Percentiles rank a stretch among this genome's conserved stretches.
These are phyloP conservation scores for Leccinellum albellum DNA, from an alignment of 768 basidiomycete genomes.

Conservation along the genomic window DNA sequence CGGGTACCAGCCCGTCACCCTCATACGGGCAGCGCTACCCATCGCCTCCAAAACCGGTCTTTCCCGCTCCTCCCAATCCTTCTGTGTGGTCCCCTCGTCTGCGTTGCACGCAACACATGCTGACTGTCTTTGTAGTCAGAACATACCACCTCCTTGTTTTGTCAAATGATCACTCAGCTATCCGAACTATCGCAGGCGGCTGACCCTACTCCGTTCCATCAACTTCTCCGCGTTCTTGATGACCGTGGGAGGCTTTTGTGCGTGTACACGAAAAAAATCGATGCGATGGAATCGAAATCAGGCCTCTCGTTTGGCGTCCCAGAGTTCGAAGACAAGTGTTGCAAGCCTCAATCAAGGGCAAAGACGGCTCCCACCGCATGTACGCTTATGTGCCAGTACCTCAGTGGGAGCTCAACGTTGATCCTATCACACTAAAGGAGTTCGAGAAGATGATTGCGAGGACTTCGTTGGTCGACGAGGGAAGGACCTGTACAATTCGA, in stretches of 20 bases:
- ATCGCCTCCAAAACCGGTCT: no score
- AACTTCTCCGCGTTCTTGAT: conserved; percentile 69
- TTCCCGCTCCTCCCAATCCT: no score
- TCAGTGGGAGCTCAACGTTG: no score
- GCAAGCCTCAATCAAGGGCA: conserved; percentile 47
- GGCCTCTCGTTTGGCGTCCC: conserved; percentile 87
- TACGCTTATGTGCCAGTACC: no score
- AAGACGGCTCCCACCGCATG: conserved; percentile 29
- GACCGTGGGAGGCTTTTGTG: conserved; percentile 72
- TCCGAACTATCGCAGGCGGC: conserved; percentile 70
- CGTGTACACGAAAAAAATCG: conserved; percentile 94
- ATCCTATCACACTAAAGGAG: no score
- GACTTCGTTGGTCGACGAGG: no score
- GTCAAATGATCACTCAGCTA: conserved; percentile 85
- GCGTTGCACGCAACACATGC: conserved; percentile 5
- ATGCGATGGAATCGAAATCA: conserved; percentile 82
- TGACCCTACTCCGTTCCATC: conserved; percentile 78
- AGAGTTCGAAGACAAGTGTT: conserved; percentile 55
- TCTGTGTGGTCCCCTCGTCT: conserved; percentile 1
- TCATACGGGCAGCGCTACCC: conserved; percentile 29
- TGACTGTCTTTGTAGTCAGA: conserved; percentile 51
- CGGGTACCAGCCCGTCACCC: conserved; percentile 27
- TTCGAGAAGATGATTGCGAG: no score
- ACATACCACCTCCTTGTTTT: conserved; percentile 72
- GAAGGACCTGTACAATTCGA: no score